phyloP scores from a whole-genome alignment of 1,284 basidiomycete genomes.

The Heliocybe sulcata region DNA sequence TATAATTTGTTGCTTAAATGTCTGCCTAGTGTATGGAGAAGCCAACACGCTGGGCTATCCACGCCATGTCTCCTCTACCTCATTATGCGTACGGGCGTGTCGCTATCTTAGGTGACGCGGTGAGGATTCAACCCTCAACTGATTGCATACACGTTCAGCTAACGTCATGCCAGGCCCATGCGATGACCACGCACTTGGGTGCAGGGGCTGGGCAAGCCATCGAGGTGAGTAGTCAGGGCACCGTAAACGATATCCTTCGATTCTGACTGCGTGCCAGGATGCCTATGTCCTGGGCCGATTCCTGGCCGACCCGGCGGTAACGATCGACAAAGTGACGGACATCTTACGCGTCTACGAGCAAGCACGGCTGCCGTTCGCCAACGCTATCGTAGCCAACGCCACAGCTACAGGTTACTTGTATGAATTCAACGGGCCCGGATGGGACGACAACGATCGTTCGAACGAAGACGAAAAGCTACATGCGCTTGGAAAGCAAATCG shows the following conservation, averaged over 20 bases:
- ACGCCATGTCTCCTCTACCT: constrained; percentile 28
- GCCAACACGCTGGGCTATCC: constrained; percentile 37
- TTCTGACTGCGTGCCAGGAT: constrained; percentile 17
- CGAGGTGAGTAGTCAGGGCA: constrained; percentile 27
- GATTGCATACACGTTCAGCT: not conserved
- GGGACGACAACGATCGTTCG: not conserved
- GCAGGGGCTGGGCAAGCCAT: constrained; percentile 49
- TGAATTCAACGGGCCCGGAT: constrained; percentile 12
- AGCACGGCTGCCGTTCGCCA: constrained; percentile 21
- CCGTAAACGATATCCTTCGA: not conserved
- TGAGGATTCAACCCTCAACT: constrained; percentile 9
- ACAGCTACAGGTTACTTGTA: constrained; percentile 15
- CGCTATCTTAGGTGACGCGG: constrained; percentile 39
- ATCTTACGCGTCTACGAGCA: constrained; percentile 23
- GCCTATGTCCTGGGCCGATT: constrained; percentile 27
- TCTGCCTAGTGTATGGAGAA: constrained; percentile 24
- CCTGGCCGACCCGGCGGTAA: constrained; percentile 19
- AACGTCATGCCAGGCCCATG: constrained; percentile 33
- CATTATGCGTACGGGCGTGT: constrained; percentile 28
- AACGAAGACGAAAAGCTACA: not conserved
- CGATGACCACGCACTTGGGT: constrained; percentile 41
- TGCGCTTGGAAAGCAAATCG: not conserved
- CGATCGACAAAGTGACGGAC: constrained; percentile 12
- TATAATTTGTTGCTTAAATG: not conserved
- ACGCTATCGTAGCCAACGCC: constrained; percentile 7